These are phyloP conservation scores for Trichoderma afroharzianum DNA, from an alignment of 2,329 filamentous ascomycete species.

Conservation along the genomic window DNA sequence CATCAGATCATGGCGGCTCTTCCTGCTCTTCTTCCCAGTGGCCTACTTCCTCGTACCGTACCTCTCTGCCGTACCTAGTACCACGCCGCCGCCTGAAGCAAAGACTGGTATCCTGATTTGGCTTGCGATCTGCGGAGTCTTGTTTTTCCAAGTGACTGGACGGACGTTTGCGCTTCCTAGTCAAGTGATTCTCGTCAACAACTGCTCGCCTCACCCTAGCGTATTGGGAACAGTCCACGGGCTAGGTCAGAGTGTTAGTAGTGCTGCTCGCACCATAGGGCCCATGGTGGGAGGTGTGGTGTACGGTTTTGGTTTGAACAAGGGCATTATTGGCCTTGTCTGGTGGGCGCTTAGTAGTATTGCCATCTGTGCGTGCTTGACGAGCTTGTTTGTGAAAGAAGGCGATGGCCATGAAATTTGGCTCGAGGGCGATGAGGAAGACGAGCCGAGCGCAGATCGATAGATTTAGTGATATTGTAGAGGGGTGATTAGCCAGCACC, in stretches of 20 bases:
- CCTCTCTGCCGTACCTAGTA: conserved; percentile 62
- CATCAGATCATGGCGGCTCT: conserved; percentile 63
- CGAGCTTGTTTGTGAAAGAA: conserved; percentile 55
- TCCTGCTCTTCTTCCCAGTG: conserved; percentile 66
- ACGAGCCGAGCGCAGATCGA: conserved; percentile 5
- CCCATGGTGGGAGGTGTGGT: conserved; percentile 58
- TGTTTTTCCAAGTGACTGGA: conserved; percentile 62
- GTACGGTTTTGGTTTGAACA: conserved; percentile 56
- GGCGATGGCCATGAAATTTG: conserved; percentile 63
- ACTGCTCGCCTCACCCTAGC: conserved; percentile 46
- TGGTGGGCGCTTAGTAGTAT: conserved; percentile 55
- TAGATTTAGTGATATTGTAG: neutral
- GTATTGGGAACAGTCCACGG: conserved; percentile 48
- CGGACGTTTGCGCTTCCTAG: conserved; percentile 58
- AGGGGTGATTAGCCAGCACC: neutral
- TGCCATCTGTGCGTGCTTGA: conserved; percentile 45
- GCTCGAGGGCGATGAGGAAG: conserved; percentile 55
- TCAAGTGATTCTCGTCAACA: conserved; percentile 46
- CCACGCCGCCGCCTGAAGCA: conserved; percentile 45
- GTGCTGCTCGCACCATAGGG: conserved; percentile 56
- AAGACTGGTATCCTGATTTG: conserved; percentile 58
- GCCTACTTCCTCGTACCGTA: conserved; percentile 69
- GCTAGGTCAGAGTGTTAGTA: conserved; percentile 55
- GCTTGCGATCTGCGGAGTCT: conserved; percentile 59
- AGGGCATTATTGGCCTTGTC: conserved; percentile 55